Percentiles rank a stretch among this genome's conserved stretches.
phyloP scores from a whole-genome alignment of 805 yeast species.

The Yarrowia sp. region DNA sequence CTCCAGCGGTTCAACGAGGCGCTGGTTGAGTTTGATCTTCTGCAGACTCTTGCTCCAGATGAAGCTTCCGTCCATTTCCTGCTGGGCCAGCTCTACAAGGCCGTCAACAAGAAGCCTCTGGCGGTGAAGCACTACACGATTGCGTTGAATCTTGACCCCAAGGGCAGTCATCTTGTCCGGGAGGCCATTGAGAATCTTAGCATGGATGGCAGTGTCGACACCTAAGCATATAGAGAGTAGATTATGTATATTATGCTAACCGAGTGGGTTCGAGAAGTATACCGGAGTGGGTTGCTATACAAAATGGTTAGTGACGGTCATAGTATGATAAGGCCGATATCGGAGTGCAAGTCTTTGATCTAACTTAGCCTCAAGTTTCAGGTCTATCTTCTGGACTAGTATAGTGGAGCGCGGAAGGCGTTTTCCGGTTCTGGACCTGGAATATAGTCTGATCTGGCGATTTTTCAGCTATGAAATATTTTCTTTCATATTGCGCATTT shows the following conservation, averaged over 20 bases:
- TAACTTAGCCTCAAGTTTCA: too few species aligned
- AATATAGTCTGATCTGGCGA: too few species aligned
- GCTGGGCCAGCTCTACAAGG: conserved; percentile 83
- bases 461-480: conserved; percentile 1
- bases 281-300: too few species aligned
- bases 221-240: background rate
- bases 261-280: too few species aligned
- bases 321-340: too few species aligned
- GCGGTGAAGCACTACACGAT: conserved; percentile 88
- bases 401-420: too few species aligned
- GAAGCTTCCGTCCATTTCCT: conserved; percentile 93
- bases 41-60: conserved; percentile 84
- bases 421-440: too few species aligned
- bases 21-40: conserved; percentile 71
- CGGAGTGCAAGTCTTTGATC: too few species aligned
- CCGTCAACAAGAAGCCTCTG: conserved; percentile 71
- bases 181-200: conserved; percentile 73
- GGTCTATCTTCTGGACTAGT: too few species aligned
- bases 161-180: conserved; percentile 82
- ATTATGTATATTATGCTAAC: too few species aligned
- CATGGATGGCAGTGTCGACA: conserved; percentile 16
- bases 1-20: conserved; percentile 77
- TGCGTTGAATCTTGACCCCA: conserved; percentile 91
- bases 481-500: background rate
- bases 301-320: too few species aligned